Evolutionary conservation across 768 basidiomycete species (phyloP), one percentile per base, ranked within the genome.

Genomic region (Pulveroboletus sp.): DNA sequence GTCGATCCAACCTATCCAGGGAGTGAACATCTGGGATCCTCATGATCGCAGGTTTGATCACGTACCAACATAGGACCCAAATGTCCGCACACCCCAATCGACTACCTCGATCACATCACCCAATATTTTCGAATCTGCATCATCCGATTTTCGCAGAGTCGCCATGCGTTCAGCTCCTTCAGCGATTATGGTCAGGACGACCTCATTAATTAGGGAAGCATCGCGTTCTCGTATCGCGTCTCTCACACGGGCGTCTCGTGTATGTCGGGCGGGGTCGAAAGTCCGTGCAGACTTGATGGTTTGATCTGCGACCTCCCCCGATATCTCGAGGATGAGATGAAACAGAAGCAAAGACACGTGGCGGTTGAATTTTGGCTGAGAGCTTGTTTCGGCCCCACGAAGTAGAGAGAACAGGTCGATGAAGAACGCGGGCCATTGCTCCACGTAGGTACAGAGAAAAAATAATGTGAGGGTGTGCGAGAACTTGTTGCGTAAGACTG

Each of bases 241-340:
- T 39, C 96, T 75, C 41, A 98, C 85, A 41, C 83, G 81, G 17
- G 74, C 83, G 71, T 99, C 96, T 47, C 93, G 82, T 38, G 77
- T 73, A 63, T 92, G 85, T 41, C 96, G 80, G 42, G 75, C 80
- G 8, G 76, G 71, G 46, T 75, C 83, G 64, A 80, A 93, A 36
- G 81, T 67, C 43, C 94, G 77, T 13, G 93, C 94, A 43, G 89
- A 79, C 70, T 95, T 93, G 60, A 98, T 82, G 54, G 92, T 82
- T 61, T 91, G 88, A 72, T 99, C 96, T 43, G 92, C 92, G n/a
- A 98, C 89, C 68, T 99, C 96, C 12, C 89, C 89, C 1, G 93
- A 94, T 46, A 98, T 94, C 67, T 99, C 96, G 51, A 89, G 82
- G 37, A 99, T 76, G 58, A 97, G 76, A 61, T 89, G 93, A 66